Evolutionary conservation across 164 flowering plant species (phyloP), one percentile per base, ranked within the genome.

Genomic region (Platanus orientalis): DNA sequence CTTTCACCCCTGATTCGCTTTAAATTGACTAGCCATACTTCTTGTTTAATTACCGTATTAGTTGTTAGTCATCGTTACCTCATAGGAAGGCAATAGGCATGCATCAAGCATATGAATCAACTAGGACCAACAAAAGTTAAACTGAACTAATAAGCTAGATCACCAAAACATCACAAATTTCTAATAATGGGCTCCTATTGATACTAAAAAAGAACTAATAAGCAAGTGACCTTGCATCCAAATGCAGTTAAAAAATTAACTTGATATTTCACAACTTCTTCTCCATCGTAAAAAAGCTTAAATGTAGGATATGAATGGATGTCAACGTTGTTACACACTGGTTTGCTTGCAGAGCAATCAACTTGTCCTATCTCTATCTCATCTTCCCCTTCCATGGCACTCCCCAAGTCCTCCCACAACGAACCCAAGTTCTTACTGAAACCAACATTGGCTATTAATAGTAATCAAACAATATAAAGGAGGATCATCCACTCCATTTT

Each of bases 241-340:
- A 49, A 59, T 19, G 54, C 36, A 60, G 42, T 36, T 3, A 36
- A 36, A 58, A 51, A 23, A 17, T 54, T 80, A 95, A 97, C 99
- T 81, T 83, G 76, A 74, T 89, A 89, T 69, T 83, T 95, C 27
- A 81, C 85, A 72, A 90, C 85, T 76, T 92, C 97, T 76, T 89
- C 97, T 49, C 98, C 98, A 49, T 94, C 83, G 40, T 92, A 95
- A 51, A 95, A 95, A 52, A 95, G 54, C 81, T 95, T 95, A 78
- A 92, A 91, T 19, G 97, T 95, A 36, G 99, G 99, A 75, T 95
- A 95, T 16, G 99, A 88, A 74, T 90, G 97, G 34, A 95, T 89
- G 66, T 95, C 92, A 58, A 81, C 97, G 77, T 95, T 88, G 20
- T 78, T 42, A 68, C 99, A 95, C 0, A 92, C 81, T n/a, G 92